Evolutionary conservation across 116 monocot species (phyloP), one percentile per base, ranked within the genome.

Genomic region (Posidonia oceanica): DNA sequence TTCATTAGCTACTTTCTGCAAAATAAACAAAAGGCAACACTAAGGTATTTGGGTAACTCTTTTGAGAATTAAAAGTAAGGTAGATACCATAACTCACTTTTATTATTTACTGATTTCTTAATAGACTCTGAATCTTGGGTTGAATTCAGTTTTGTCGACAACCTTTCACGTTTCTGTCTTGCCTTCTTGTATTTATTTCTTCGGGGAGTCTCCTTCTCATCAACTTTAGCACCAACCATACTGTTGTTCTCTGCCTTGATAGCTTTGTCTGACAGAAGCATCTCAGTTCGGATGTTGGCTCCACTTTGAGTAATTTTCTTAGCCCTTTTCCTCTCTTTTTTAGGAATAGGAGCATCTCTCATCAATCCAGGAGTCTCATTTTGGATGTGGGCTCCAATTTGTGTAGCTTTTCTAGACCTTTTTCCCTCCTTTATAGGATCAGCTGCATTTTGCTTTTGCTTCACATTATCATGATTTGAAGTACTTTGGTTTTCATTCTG

Each of bases 401-500:
- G 39, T 39, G 20, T 17, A 13, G 10, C 39, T 48, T 39, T 41
- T 22, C 51, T 44, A n/a, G 42, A 42, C n/a, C 15, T 54, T 16
- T 68, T 68, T 68, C 21, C 13, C 37, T 15, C 54, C 68, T 53
- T 68, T 29, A 29, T 36, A 15, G 54, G 14, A 67, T 52, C 15
- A 54, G 16, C 10, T 14, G 12, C 68, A 68, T 68, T 53, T 52
- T 52, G 17, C 42, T 14, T 17, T 23, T 22, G 20, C 21, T 22
- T 16, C 29, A 22, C 1, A 39, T 64, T 64, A 64, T 48, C 67
- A 67, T 67, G 39, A 67, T 40, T 23, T 67, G 42, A 20, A 51
- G 10, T 51, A 17, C 53, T 36, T 39, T 56, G 55, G 17, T 69
- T 69, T 69, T 55, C 36, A 55, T 56, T 69, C 69, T 69, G 55